Percentiles rank a stretch among this genome's conserved stretches.
Evolutionary conservation across 1,284 basidiomycete genomes (phyloP).

Genomic region (Pyrrhoderma noxium): DNA sequence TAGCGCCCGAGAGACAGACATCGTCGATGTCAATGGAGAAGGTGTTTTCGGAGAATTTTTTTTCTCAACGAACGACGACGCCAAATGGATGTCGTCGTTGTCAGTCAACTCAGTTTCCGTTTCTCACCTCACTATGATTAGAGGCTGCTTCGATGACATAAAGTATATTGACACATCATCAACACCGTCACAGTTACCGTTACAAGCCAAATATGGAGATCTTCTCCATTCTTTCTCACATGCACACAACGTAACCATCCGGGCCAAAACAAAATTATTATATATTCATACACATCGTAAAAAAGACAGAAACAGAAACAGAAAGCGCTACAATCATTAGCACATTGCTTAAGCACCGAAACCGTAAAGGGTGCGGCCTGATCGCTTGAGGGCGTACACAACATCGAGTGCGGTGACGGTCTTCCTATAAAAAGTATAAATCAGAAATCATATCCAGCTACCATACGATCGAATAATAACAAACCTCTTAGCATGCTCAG

Average conservation of each 20-base stretch:
- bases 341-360: slow-evolving; percentile 50
- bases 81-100: no score
- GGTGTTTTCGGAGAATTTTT: background rate
- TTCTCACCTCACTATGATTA: background rate
- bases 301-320: background rate
- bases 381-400: slow-evolving; percentile 79
- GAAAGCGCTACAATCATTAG: background rate
- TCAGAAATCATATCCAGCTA: background rate
- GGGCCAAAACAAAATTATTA: no score
- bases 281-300: background rate
- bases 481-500: slow-evolving; percentile 77
- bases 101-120: background rate
- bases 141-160: no score
- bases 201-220: no score
- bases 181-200: no score
- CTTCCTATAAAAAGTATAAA: slow-evolving; percentile 40
- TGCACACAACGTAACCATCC: no score
- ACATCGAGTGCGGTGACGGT: slow-evolving; percentile 77
- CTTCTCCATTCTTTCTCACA: no score
- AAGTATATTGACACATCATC: no score
- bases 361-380: slow-evolving; percentile 74
- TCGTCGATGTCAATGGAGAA: slow-evolving; percentile 1
- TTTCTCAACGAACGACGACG: background rate
- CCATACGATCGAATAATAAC: no score
- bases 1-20: background rate